phyloP scores from a whole-genome alignment of 2,329 filamentous ascomycete species.

The Botrytis aclada region DNA sequence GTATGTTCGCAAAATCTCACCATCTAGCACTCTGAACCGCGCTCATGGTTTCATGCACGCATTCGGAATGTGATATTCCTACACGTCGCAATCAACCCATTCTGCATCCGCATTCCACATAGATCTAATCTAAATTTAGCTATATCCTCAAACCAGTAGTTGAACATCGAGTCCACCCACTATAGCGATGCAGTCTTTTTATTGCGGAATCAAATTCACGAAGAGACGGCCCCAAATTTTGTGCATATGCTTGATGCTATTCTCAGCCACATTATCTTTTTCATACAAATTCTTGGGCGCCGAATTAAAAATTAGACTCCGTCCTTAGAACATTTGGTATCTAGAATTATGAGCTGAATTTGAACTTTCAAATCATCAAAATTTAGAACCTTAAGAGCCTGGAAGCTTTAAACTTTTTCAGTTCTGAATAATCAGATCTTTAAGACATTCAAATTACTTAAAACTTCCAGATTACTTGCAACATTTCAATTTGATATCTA shows the following conservation, averaged over 20 bases:
- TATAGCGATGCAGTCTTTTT: neutral
- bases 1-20: too few relatives aligned
- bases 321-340: neutral
- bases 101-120: neutral
- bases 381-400: neutral
- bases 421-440: neutral
- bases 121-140: conserved; percentile 2
- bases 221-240: neutral
- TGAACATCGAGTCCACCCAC: neutral
- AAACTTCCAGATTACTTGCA: neutral
- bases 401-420: neutral
- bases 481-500: neutral
- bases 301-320: neutral
- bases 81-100: neutral
- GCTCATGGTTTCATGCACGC: neutral
- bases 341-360: neutral
- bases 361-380: neutral
- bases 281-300: neutral
- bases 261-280: neutral
- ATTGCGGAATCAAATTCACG: neutral
- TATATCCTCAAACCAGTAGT: neutral
- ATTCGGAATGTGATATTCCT: neutral
- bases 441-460: neutral
- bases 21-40: neutral
- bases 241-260: neutral